Conservation (phyloP, 2,329 filamentous ascomycete genomes). For the Aspergillus hiratsukae region DNA sequence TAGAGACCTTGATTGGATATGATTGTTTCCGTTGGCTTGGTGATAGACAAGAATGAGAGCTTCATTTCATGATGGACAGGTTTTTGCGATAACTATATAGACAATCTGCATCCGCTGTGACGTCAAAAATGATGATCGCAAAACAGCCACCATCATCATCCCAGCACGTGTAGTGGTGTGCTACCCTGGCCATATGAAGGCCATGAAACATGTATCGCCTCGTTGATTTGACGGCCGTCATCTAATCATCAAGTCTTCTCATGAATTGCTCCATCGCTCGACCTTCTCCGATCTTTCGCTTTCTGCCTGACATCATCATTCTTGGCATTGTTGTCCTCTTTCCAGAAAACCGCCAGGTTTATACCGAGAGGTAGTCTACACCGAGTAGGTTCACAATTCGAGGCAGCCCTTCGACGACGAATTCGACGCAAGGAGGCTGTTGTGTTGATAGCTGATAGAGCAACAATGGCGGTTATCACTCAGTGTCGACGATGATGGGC, state of each 20-base stretch:
- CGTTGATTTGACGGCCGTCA: not conserved
- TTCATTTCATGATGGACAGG: not conserved
- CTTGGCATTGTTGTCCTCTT: not conserved
- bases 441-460: no score
- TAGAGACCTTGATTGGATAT: not conserved
- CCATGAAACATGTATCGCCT: not conserved
- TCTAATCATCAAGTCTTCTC: not conserved
- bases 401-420: not conserved
- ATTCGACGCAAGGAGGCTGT: not conserved
- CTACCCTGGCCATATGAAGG: not conserved
- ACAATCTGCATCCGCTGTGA: not conserved
- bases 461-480: not conserved
- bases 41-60: not conserved
- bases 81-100: not conserved
- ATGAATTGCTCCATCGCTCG: not conserved
- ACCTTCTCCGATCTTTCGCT: not conserved
- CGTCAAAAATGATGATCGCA: not conserved
- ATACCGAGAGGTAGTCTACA: no score
- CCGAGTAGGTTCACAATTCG: not conserved
- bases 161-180: not conserved
- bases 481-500: not conserved
- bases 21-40: not conserved
- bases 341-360: not conserved
- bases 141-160: not conserved
- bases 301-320: not conserved